Evolutionary conservation across 371 early-diverging fungal species (phyloP), one percentile per base, ranked within the genome.

Genomic region (Phascolomyces articulosus): DNA sequence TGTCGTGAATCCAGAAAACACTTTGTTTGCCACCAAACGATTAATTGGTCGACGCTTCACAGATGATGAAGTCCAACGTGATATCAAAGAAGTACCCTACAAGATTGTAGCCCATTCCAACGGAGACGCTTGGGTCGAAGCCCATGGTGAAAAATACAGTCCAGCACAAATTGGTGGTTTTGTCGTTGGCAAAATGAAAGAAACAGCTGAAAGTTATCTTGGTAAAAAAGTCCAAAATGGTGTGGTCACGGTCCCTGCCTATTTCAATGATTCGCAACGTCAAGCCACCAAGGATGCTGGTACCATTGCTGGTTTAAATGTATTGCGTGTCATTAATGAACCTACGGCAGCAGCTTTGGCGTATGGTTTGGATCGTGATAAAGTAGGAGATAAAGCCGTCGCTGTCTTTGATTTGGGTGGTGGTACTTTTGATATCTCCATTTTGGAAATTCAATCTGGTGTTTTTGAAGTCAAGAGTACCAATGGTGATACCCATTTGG

Each of bases 231-330:
- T 95, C 63, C 87, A 83, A 71, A 90, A 94, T 71, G 96, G 96
- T 59, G 98, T 96, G 34, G 71, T 91, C 58, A 89, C 91, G 21
- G 89, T 90, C 28, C 91, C 91, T 27, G 91, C 91, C 44, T 91
- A 91, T 74, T 91, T 91, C 66, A 89, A 87, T 69, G 96, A 97
- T 75, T 88, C 92, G 28, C 99, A 99, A 84, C 91, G 98, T 75
- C 96, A 97, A 78, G 98, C 98, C 28, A 98, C 98, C 73, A 97
- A 98, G 85, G 95, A 96, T 76, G 98, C 99, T 38, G 98, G 96
- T 66, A 84, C 86, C 48, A 95, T 97, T 74, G 95, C 98, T 29
- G 99, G 99, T 55, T 83, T 99, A 40, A 90, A 96, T 69, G 97
- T 97, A 27, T 78, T 96, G 64, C 90, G 98, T 75, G 94, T 99